Base-by-base conservation (phyloP, 2,329 filamentous ascomycete genomes). In the Aspergillus hortae region DNA sequence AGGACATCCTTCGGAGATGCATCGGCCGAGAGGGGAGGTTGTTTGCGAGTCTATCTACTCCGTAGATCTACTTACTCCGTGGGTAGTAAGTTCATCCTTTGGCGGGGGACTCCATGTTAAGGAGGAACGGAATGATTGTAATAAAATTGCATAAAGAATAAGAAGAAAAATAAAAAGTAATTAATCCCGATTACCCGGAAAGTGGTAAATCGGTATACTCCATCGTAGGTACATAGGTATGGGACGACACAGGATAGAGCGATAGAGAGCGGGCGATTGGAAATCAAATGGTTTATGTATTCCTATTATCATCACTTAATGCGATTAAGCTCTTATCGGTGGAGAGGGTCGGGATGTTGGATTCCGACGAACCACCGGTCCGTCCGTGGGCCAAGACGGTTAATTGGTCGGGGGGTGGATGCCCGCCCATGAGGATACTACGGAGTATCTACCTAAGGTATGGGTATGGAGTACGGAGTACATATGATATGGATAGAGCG, bases 261-360 rank as follows among this genome's bases (percentile, higher is more conserved):
- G 30, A 49, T 19, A 19, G 12, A 43, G 19, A 23, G 23, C 23
- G 19, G 6, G 40, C n/a, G 30, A 10, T 36, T 35, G 11, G 50
- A 41, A 43, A 25, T 43, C 15, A 33, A 49, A 44, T 47, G 47
- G 56, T 52, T 57, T 60, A 59, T 56, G 55, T 57, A 60, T 60
- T 58, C 50, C 21, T 48, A 59, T 59, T 57, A 57, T 53, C 51
- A 57, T 57, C 43, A 53, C 44, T 54, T 53, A 52, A 36, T 53
- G 30, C 36, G 35, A 51, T 48, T 49, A 49, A 49, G 44, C 49
- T 51, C 56, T 61, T 61, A 61, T 59, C 56, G 19, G 41, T 35
- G 17, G 36, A 47, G 49, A 38, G 14, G 40, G 35, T 19, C 40
- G 41, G 40, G 40, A 35, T 44, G 35, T 44, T 23, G 23, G 25